phyloP scores from a whole-genome alignment of 257 asterid genomes.

The Solanum pinnatisectum region DNA sequence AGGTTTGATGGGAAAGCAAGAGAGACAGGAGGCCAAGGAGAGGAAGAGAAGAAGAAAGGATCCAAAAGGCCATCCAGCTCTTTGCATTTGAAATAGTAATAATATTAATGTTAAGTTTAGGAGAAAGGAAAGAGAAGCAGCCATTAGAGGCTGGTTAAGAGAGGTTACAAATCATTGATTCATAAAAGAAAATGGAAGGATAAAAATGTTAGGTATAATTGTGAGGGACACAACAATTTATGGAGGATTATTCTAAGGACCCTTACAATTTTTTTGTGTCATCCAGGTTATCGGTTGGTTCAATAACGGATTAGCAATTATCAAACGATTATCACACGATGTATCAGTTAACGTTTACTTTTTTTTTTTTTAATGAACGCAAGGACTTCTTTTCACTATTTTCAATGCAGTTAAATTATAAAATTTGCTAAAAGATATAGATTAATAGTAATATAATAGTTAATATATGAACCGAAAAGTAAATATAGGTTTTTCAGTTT shows the following conservation, averaged over 20 bases:
- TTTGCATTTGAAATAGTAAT: slow-evolving; percentile 12
- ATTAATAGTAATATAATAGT: neutral
- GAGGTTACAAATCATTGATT: slow-evolving; percentile 27
- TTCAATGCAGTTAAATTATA: too few species aligned
- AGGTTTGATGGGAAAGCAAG: slow-evolving; percentile 20
- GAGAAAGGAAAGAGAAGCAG: slow-evolving; percentile 23
- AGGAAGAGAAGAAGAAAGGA: slow-evolving; percentile 18
- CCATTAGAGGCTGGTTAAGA: slow-evolving; percentile 53
- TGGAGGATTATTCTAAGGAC: slow-evolving; percentile 21
- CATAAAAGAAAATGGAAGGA: slow-evolving; percentile 11
- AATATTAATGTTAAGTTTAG: slow-evolving; percentile 1
- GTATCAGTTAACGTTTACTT: too few species aligned
- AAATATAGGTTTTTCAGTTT: too few species aligned
- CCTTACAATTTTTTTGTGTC: neutral
- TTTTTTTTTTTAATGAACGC: too few species aligned
- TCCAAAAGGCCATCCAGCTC: slow-evolving; percentile 72
- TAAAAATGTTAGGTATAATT: slow-evolving; percentile 13
- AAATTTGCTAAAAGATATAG: too few species aligned
- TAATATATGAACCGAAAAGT: neutral
- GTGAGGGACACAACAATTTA: slow-evolving; percentile 29
- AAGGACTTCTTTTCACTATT: too few species aligned
- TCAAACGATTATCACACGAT: neutral
- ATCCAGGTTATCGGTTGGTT: neutral
- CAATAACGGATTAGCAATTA: neutral
- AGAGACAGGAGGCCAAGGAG: slow-evolving; percentile 56